Evolutionary conservation across 441 rosid genomes (phyloP), one percentile per base, ranked within the genome.

Genomic region (Mallotus repandus): DNA sequence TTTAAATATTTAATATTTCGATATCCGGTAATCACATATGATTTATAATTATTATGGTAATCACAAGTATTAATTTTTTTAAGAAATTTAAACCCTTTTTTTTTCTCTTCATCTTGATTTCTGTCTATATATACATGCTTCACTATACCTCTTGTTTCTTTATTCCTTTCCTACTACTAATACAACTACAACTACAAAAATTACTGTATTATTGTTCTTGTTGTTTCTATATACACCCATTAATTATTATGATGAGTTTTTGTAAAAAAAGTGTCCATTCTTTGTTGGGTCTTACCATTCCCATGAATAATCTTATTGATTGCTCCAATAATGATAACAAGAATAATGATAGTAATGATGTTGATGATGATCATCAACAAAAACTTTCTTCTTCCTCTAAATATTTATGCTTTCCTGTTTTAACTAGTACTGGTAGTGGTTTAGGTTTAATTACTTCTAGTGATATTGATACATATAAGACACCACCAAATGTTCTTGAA

Each of bases 261-360:
- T 83, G 88, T 67, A 82, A 78, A 59, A 89, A 81, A 74, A 82
- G 86, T 50, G 81, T 89, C 72, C 85, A 79, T 83, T 90, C 90
- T 0, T 73, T 85, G 61, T 68, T 82, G 7, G 56, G 67, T 58
- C 75, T 76, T 8, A 22, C 82, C 21, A 35, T 25, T 25, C 29
- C 5, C 3, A 35, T 0, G 25, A 68, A 78, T 5, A 58, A 60
- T 18, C 15, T 15, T 11, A 22, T 13, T n/a, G 57, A n/a, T 22
- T 54, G 12, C 21, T 10, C 7, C 21, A 19, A 21, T 38, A 9
- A 12, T 25, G 29, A 25, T 25, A 2, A 25, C 29, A 25, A 25
- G 1, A 25, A 25, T 25, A 25, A 0, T 25, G 29, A 25, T 25
- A 25, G 29, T 25, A 25, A 25, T 25, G 29, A 25, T 25, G 29